Percentiles rank a stretch among this genome's conserved stretches.
phyloP scores from a whole-genome alignment of 2,329 filamentous ascomycete species.

The Penicillium sp. region DNA sequence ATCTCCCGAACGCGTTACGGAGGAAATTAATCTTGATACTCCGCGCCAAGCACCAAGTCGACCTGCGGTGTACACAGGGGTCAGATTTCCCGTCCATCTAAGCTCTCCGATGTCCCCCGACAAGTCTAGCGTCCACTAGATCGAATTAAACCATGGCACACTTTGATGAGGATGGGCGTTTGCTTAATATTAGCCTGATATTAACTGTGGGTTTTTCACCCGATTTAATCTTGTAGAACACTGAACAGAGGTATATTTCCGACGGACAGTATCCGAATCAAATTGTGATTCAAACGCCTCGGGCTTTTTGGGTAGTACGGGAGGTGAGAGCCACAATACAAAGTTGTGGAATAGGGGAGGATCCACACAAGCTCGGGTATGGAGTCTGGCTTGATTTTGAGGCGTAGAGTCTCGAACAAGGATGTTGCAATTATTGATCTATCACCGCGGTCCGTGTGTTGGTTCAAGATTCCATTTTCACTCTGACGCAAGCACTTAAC shows the following conservation, averaged over 20 bases:
- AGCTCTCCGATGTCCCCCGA: conserved; percentile 13
- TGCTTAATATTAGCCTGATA: conserved; percentile 5
- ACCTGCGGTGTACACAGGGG: conserved; percentile 16
- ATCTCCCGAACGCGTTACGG: background rate
- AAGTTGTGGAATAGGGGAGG: conserved; percentile 15
- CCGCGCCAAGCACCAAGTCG: conserved; percentile 4
- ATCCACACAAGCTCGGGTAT: conserved; percentile 19
- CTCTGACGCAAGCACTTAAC: background rate
- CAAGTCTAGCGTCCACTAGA: conserved; percentile 19
- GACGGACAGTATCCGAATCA: conserved; percentile 1
- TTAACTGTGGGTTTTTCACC: conserved; percentile 5
- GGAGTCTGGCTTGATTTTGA: conserved; percentile 9
- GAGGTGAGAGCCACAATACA: conserved; percentile 7
- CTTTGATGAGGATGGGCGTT: conserved; percentile 20
- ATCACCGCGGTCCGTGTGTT: conserved; percentile 1
- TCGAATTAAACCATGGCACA: conserved; percentile 19
- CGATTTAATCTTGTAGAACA: background rate
- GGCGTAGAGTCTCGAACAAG: conserved; percentile 6
- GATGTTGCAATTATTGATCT: conserved; percentile 16
- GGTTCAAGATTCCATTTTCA: background rate
- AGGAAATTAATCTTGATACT: conserved; percentile 1
- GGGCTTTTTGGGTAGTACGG: background rate
- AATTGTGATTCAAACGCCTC: conserved; percentile 2
- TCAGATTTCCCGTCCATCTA: conserved; percentile 14
- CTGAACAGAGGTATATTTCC: background rate